Evolutionary conservation across 1,284 basidiomycete genomes (phyloP).

Genomic region (Pyrrhoderma noxium): DNA sequence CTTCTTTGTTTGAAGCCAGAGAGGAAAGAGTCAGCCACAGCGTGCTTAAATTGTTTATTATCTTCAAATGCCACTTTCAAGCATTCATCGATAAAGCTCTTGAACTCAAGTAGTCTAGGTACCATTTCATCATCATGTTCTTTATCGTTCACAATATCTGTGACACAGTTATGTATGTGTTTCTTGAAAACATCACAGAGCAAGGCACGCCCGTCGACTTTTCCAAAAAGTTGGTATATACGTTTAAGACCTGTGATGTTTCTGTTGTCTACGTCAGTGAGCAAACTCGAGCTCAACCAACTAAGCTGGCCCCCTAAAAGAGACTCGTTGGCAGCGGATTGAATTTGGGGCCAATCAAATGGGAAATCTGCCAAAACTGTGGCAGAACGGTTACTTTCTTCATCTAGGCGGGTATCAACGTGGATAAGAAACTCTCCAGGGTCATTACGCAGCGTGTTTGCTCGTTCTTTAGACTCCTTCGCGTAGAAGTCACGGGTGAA

Average conservation of each 20-base stretch:
- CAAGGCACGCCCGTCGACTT: conserved; percentile 48
- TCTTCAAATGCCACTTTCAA: conserved; percentile 10
- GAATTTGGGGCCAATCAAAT: conserved; percentile 40
- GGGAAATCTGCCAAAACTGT: conserved; percentile 40
- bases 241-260: conserved; percentile 42
- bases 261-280: conserved; percentile 46
- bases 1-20: conserved; percentile 74
- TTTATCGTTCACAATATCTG: conserved; percentile 51
- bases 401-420: conserved; percentile 38
- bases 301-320: conserved; percentile 44
- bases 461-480: conserved; percentile 36
- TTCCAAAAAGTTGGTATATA: conserved; percentile 59
- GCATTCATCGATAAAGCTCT: conserved; percentile 46
- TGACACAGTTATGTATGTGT: conserved; percentile 43
- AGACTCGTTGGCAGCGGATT: conserved; percentile 45
- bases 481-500: conserved; percentile 46
- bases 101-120: conserved; percentile 64
- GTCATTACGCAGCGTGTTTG: conserved; percentile 33
- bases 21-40: conserved; percentile 66
- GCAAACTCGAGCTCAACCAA: conserved; percentile 51
- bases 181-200: conserved; percentile 59
- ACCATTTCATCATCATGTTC: conserved; percentile 73
- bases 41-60: conserved; percentile 26
- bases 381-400: conserved; percentile 50
- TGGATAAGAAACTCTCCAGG: conserved; percentile 51